These are phyloP conservation scores for Gastrolobium bilobum DNA, from an alignment of 306 rosid species.

Conservation along the genomic window DNA sequence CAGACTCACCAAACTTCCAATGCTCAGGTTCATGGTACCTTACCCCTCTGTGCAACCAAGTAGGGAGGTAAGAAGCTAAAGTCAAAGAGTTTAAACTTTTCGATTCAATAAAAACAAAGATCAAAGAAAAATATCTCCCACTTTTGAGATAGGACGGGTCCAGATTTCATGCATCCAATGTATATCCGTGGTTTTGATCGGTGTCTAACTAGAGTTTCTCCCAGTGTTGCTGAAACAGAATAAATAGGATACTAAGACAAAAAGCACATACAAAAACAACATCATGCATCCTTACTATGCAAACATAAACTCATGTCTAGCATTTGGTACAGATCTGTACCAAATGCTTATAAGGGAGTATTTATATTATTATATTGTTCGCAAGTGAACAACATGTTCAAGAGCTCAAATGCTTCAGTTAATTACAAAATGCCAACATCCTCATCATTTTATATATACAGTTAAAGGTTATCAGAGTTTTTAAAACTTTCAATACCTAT, in stretches of 20 bases:
- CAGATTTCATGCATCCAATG: conserved; percentile 99
- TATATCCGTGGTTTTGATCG: conserved; percentile 77
- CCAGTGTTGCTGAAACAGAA: conserved; percentile 83
- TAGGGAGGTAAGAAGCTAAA: conserved; percentile 53
- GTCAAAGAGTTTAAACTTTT: not conserved
- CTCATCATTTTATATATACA: conserved; percentile 9
- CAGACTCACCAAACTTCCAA: conserved; percentile 96
- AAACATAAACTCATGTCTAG: conserved; percentile 31
- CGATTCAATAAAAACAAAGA: conserved; percentile 22
- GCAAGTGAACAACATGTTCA: conserved; percentile 11
- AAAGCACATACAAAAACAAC: not conserved
- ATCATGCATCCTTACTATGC: not conserved
- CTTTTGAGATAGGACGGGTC: conserved; percentile 94
- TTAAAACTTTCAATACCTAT: conserved; percentile 66
- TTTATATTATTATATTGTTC: conserved; percentile 26
- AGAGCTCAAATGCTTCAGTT: conserved; percentile 19
- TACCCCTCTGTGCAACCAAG: conserved; percentile 79
- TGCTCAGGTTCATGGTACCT: conserved; percentile 98
- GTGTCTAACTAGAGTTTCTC: conserved; percentile 93
- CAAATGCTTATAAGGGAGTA: conserved; percentile 35
- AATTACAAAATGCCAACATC: conserved; percentile 1
- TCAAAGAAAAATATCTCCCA: conserved; percentile 46
- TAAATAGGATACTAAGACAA: conserved; percentile 30
- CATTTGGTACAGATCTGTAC: conserved; percentile 11
- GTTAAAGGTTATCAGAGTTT: conserved; percentile 10